Conservation (phyloP, 805 yeast species). For the Candida khao-thaluensis region DNA sequence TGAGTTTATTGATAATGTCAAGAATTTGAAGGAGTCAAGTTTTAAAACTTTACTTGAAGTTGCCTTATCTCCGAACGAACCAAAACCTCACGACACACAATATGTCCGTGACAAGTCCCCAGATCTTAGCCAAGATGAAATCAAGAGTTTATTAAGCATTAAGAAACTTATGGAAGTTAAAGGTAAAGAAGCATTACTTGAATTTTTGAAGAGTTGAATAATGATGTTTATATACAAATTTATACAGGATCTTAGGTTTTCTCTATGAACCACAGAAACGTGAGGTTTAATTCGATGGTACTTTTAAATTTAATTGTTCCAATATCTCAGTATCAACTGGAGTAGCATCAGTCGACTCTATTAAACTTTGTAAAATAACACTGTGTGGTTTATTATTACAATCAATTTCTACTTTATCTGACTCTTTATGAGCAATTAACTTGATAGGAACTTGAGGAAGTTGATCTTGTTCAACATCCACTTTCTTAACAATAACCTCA, state of each 20-base stretch:
- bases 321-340: slow-evolving; percentile 48
- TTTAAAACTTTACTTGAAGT: slow-evolving; percentile 48
- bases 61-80: slow-evolving; percentile 21
- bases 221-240: slow-evolving; percentile 8
- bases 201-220: slow-evolving; percentile 46
- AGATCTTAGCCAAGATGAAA: slow-evolving; percentile 32
- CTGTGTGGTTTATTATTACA: slow-evolving; percentile 50
- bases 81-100: neutral
- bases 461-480: slow-evolving; percentile 36
- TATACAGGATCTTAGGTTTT: too few relatives aligned
- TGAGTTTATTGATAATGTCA: slow-evolving; percentile 12
- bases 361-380: slow-evolving; percentile 57
- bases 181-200: slow-evolving; percentile 64
- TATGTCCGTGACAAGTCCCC: neutral
- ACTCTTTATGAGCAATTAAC: slow-evolving; percentile 38
- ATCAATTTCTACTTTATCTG: slow-evolving; percentile 40
- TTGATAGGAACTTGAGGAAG: slow-evolving; percentile 45
- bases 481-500: slow-evolving; percentile 58
- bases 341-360: slow-evolving; percentile 51
- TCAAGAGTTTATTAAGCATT: slow-evolving; percentile 52
- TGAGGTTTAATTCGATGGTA: too few relatives aligned
- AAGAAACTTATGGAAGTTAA: slow-evolving; percentile 62
- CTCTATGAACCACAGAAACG: too few relatives aligned
- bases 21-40: slow-evolving; percentile 13
- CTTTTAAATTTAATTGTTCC: slow-evolving; percentile 21